Evolutionary conservation across 306 rosid species (phyloP), one percentile per base, ranked within the genome.

Genomic region (Inga laurina): DNA sequence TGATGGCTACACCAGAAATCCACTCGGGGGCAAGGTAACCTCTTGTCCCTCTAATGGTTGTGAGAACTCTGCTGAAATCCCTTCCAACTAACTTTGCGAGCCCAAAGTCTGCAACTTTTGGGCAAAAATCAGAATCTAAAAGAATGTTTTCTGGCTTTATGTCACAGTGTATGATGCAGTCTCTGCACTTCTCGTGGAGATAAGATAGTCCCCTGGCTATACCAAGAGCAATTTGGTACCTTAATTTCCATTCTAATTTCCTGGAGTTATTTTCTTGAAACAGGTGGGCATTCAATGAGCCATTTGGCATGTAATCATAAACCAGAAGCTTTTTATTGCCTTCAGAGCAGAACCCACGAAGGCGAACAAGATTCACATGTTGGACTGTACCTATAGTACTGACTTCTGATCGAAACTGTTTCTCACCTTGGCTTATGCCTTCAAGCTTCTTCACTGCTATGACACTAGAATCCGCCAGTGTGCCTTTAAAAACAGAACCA

Each of bases 1-100:
- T 93, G 39, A 95, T 87, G 3, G 99, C 88, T 82, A 91, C 90
- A 13, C 98, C 99, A 3, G 94, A 89, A 68, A 92, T 92, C 99
- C 99, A 95, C 76, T 95, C 98, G 0, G 97, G 99, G 0, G 99
- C 99, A 21, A 92, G 91, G 67, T 95, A 95, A 2, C 98, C 98
- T 82, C 95, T 88, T 35, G 98, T 95, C n/a, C 99, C 98, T 93
- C 99, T 91, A 88, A 93, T 92, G 27, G 97, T 91, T 22, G 99
- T 93, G 45, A 93, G 91, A 72, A 95, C 99, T 54, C 97, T 82
- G 81, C 98, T 93, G 86, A 93, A 93, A 57, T 95, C 97, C 24
- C 97, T 79, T 32, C 99, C 98, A 37, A 95, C 90, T 14, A 93
- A 92, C 82, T 95, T 95, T 76, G 99, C 99, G 8, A 95, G 91